These are phyloP conservation scores for Lasiodiplodia theobromae DNA, from an alignment of 2,329 filamentous ascomycete genomes.

Conservation along the genomic window DNA sequence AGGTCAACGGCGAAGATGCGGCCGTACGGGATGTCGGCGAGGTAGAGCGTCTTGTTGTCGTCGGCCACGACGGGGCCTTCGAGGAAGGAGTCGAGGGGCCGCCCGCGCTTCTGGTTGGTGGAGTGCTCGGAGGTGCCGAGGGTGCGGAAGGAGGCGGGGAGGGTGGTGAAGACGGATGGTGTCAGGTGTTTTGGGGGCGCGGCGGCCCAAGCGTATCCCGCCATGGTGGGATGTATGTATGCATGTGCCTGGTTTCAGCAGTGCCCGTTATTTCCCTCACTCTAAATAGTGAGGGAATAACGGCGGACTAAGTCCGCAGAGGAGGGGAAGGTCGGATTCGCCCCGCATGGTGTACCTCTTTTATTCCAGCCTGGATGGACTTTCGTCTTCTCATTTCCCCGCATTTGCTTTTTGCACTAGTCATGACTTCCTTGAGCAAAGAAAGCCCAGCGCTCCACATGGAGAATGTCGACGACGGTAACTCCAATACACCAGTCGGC, in stretches of 20 bases:
- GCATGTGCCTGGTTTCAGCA: background rate
- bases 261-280: background rate
- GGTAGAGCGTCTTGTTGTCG: background rate
- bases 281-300: background rate
- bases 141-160: background rate
- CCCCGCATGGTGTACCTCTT: no score
- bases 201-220: background rate
- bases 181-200: background rate
- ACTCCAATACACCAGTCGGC: background rate
- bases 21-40: conserved; percentile 1
- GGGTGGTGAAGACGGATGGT: background rate
- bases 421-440: background rate
- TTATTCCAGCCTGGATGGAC: no score
- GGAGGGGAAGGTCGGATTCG: no score
- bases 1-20: background rate
- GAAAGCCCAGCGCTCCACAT: background rate
- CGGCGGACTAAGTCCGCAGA: no score
- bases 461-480: background rate
- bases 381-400: no score
- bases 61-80: background rate
- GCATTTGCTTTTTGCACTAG: background rate
- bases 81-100: background rate
- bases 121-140: background rate
- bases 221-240: background rate
- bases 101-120: background rate